Base-by-base conservation (phyloP, 2,329 filamentous ascomycete species). In the Colletotrichum caudatum region DNA sequence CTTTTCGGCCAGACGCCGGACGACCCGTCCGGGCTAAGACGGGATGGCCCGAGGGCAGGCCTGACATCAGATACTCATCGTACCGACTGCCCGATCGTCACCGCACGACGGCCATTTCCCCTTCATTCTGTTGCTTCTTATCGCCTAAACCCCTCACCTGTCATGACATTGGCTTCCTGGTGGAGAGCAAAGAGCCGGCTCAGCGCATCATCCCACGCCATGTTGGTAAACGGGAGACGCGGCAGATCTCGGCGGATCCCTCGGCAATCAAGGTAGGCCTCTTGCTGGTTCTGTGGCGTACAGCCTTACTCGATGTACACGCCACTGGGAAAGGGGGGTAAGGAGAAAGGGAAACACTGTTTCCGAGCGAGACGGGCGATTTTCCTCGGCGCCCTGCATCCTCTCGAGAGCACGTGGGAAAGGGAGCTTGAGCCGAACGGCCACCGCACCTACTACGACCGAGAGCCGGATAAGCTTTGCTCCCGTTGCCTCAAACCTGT, bases 1-100 rank as follows among this genome's bases (percentile, higher is more conserved):
- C 41, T 20, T 18, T 64, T 57, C 64, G 64, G 64, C 68, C 64
- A 50, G 39, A 33, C 12, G 23, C 56, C 63, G 67, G 63, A 66
- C 67, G 66, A 48, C 59, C 48, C 29, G 48, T 33, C 54, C 61
- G 44, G 50, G 48, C 54, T 16, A 57, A 57, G 54, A 37, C 11
- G 33, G 53, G 6, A 5, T 20, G 18, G 33, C 11, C 53, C 18
- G 29, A 44, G 58, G 20, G 8, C 26, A 29, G 58, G 18, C 33
- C n/a, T 46, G 46, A 53, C 46, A 50, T 20, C 23, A 35, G 48
- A n/a, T 48, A 33, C 6, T 39, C 14, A 41, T 63, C 46, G 9
- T 53, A n/a, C 12, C 20, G 26, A n/a, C 48, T 8, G 48, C 35
- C 46, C 46, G 60, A 50, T 11, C 6, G 11, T 33, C 33, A 53